Base-by-base conservation (phyloP, 148 eudicot species). In the Amaranthus hypochondriacus region DNA sequence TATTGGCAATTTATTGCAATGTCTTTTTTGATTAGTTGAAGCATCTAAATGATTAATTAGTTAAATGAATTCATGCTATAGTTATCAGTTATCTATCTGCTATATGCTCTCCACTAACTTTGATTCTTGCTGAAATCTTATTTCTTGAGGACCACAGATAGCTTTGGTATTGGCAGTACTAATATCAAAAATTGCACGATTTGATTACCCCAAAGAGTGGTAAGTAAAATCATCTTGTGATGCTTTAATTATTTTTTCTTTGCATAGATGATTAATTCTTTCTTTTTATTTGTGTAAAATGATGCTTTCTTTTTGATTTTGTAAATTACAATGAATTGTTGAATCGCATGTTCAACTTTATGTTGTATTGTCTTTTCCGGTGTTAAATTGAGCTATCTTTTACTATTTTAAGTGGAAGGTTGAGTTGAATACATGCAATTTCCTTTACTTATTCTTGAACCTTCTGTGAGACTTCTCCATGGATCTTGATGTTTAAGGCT, bases 161-260 rank as follows among this genome's bases (percentile, higher is more conserved):
- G 90, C 99, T 67, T 75, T 87, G 79, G 89, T 96, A 75, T 77
- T 95, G 87, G 89, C 97, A 43, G 97, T 95, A 62, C 77, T 95
- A 77, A 89, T 90, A 69, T 95, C 99, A 59, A 95, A 92, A 78
- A 95, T 95, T 70, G 99, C 99, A 77, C 97, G 99, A 39, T 86
- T 90, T 75, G 99, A 95, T 80, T 92, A 95, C 73, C 94, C 97
- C 46, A 92, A 84, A 80, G 93, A 92, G 70, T 95, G 98, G 99
- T 92, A 89, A 73, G 73, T 50, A 62, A 3, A 15, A 3, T 15
- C 9, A 3, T n/a, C 5, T 8, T 15, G 9, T 49, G 18, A 48
- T 4, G 4, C 53, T 9, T 47, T 64, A 8, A 50, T 4, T 3
- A 21, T 43, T 8, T 43, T 67, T 66, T 7, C 15, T 28, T 28